These are phyloP conservation scores for Ilyonectria robusta DNA, from an alignment of 2,329 filamentous ascomycete genomes.

Conservation along the genomic window DNA sequence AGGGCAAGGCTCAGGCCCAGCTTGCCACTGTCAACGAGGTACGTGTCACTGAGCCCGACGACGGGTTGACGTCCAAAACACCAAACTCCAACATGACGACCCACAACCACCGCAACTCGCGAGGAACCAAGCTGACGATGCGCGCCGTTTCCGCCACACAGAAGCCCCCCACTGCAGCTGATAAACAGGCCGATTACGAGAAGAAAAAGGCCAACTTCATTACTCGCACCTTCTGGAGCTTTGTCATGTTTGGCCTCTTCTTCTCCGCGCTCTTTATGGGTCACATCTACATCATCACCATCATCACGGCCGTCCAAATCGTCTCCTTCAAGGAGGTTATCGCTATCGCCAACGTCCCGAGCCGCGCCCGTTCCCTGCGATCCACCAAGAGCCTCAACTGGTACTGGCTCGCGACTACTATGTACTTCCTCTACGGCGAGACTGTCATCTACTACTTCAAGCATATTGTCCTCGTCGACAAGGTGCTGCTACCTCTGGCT, in stretches of 20 bases:
- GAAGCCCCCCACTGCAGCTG: constrained; percentile 60
- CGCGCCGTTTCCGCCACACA: constrained; percentile 40
- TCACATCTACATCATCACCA: constrained; percentile 95
- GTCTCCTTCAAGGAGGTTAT: constrained; percentile 99
- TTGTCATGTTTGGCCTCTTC: constrained; percentile 96
- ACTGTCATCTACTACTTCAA: constrained; percentile 99
- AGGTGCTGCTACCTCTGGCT: constrained; percentile 90
- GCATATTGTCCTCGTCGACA: constrained; percentile 96
- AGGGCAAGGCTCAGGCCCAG: constrained; percentile 47
- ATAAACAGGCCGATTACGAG: constrained; percentile 80
- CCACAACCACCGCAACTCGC: neutral
- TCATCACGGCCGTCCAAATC: constrained; percentile 95
- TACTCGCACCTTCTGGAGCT: constrained; percentile 96
- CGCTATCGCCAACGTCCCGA: constrained; percentile 95
- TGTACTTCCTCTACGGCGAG: constrained; percentile 99
- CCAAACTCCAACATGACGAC: constrained; percentile 3
- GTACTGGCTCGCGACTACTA: constrained; percentile 98
- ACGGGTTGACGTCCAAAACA: neutral
- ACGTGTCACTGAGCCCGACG: constrained; percentile 25
- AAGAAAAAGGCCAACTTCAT: constrained; percentile 99
- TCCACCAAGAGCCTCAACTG: constrained; percentile 98
- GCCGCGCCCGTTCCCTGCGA: constrained; percentile 88
- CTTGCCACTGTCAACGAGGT: constrained; percentile 56
- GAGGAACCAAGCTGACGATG: constrained; percentile 38
- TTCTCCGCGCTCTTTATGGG: constrained; percentile 94